phyloP scores from a whole-genome alignment of 108 stramenopile genomes.

The Chaetoceros muelleri region DNA sequence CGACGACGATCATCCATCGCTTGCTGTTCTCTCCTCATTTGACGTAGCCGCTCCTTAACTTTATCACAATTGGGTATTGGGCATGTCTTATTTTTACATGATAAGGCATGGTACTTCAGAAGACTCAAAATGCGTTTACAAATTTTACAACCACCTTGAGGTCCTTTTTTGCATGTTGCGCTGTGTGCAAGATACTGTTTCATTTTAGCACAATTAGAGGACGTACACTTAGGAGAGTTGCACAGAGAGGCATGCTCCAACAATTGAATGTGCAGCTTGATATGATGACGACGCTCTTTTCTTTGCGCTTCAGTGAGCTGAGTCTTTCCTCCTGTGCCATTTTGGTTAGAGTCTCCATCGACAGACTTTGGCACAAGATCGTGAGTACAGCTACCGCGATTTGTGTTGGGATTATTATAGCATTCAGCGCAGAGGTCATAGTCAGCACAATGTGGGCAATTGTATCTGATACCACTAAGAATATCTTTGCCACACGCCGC shows the following conservation, averaged over 20 bases:
- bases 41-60: conserved; percentile 81
- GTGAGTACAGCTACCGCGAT: conserved; percentile 70
- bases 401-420: conserved; percentile 52
- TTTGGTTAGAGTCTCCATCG: conserved; percentile 27
- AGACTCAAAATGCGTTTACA: conserved; percentile 95
- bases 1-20: conserved; percentile 88
- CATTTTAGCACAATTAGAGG: conserved; percentile 92
- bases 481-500: conserved; percentile 73
- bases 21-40: conserved; percentile 80
- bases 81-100: conserved; percentile 79
- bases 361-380: conserved; percentile 59
- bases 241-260: conserved; percentile 95
- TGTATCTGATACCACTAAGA: conserved; percentile 69
- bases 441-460: conserved; percentile 81
- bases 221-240: conserved; percentile 61
- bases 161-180: conserved; percentile 46
- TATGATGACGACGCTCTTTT: conserved; percentile 70
- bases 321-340: conserved; percentile 16
- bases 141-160: conserved; percentile 79
- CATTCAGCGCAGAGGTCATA: conserved; percentile 89
- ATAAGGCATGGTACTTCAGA: conserved; percentile 89
- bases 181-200: conserved; percentile 85
- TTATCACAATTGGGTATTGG: conserved; percentile 88
- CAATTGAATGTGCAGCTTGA: conserved; percentile 91
- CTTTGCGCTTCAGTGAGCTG: conserved; percentile 66